These are phyloP conservation scores for Acmispon strigosus DNA, from an alignment of 306 rosid genomes.

Conservation along the genomic window DNA sequence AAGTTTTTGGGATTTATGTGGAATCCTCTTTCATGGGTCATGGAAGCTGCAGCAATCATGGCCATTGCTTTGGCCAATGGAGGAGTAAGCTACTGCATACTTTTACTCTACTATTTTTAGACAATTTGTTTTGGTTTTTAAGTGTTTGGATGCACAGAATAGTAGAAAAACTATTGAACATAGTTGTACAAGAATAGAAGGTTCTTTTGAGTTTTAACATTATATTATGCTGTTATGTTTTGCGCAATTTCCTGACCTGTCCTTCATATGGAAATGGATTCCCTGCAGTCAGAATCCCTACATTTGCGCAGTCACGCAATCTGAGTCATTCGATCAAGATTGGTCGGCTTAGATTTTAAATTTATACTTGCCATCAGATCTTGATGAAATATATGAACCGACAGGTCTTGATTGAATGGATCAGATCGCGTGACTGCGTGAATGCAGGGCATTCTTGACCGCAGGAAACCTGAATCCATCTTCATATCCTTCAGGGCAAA, in stretches of 20 bases:
- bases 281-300: no score
- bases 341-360: no score
- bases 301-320: no score
- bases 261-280: no score
- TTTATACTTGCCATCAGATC: no score
- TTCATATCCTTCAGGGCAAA: conserved; percentile 47
- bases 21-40: conserved; percentile 94
- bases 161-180: not conserved
- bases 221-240: not conserved
- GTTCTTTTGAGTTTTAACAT: not conserved
- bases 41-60: conserved; percentile 95
- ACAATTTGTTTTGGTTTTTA: not conserved
- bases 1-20: conserved; percentile 89
- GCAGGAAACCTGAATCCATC: not conserved
- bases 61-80: conserved; percentile 87
- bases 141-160: not conserved
- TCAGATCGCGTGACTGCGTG: no score
- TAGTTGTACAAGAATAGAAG: not conserved
- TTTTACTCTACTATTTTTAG: not conserved
- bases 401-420: no score
- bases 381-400: no score
- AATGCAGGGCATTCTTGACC: no score
- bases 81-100: conserved; percentile 43
- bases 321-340: no score
- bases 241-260: not conserved